phyloP scores from a whole-genome alignment of 2,329 filamentous ascomycete genomes.

The Claviceps sp. region DNA sequence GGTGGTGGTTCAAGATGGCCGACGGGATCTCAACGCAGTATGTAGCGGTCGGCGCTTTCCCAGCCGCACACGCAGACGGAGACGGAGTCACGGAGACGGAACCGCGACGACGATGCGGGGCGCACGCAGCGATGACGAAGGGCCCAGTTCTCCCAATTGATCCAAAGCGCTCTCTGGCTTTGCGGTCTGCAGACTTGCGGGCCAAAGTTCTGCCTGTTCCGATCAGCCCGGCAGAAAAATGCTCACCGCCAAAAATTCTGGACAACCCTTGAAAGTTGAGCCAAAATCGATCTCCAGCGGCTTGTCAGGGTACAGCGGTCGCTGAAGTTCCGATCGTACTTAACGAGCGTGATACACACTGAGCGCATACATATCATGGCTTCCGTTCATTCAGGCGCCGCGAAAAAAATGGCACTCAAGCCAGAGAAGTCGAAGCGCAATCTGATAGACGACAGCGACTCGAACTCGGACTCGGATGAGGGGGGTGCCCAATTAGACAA shows the following conservation, averaged over 20 bases:
- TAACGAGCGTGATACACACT: background rate
- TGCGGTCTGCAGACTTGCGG: background rate
- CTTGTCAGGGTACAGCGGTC: background rate
- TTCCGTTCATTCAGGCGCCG: background rate
- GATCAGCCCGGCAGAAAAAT: slow-evolving; percentile 9
- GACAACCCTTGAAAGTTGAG: background rate
- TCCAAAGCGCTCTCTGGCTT: background rate
- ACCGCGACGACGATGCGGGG: no score
- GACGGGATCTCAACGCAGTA: no score
- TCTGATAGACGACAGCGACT: slow-evolving; percentile 44
- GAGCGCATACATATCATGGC: slow-evolving; percentile 7
- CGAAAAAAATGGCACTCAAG: slow-evolving; percentile 10
- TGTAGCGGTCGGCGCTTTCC: background rate
- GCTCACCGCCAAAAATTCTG: slow-evolving; percentile 21
- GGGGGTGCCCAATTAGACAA: slow-evolving; percentile 26
- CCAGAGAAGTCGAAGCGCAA: slow-evolving; percentile 28
- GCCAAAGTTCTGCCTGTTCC: slow-evolving; percentile 3
- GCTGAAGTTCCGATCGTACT: background rate
- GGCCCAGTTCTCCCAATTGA: background rate
- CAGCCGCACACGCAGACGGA: background rate
- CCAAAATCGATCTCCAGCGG: background rate
- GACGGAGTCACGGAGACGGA: background rate
- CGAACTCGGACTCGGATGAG: slow-evolving; percentile 36
- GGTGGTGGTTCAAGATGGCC: slow-evolving; percentile 1
- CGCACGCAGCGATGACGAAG: background rate